A percentile compares a stretch with the other conserved stretches of the same genome.
phyloP scores from a whole-genome alignment of 352 stramenopile species.

The Salisapilia sapeloensis region DNA sequence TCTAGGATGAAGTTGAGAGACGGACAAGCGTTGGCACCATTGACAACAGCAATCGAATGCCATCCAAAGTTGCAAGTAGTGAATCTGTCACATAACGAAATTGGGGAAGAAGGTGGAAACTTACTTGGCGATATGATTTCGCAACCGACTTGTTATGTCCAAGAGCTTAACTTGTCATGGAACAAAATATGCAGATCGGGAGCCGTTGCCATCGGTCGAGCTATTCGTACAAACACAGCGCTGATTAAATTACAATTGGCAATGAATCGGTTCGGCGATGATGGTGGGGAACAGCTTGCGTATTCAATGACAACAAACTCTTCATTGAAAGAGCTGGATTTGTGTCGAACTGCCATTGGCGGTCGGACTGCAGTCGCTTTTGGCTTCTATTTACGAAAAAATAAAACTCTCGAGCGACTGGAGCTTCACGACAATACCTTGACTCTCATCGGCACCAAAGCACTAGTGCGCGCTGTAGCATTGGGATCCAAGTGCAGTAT shows the following conservation, averaged over 20 bases:
- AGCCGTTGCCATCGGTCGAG: constrained; percentile 28
- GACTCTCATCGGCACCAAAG: constrained; percentile 27
- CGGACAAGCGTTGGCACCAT: constrained; percentile 17
- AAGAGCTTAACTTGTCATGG: constrained; percentile 42
- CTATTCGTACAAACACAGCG: constrained; percentile 28
- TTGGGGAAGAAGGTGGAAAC: constrained; percentile 22
- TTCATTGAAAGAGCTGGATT: constrained; percentile 23
- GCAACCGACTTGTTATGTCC: constrained; percentile 22
- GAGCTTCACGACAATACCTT: constrained; percentile 42
- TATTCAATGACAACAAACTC: constrained; percentile 27
- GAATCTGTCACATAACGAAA: constrained; percentile 50
- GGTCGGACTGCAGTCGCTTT: constrained; percentile 34
- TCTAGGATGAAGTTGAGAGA: constrained; percentile 28
- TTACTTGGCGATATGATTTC: constrained; percentile 49
- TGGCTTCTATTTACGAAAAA: constrained; percentile 31
- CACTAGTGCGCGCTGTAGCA: constrained; percentile 26
- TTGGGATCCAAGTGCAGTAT: constrained; percentile 35
- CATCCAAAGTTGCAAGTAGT: constrained; percentile 28
- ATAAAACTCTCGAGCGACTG: constrained; percentile 16
- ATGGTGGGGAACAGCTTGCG: constrained; percentile 37
- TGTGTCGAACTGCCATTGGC: constrained; percentile 40
- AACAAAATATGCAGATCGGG: constrained; percentile 42
- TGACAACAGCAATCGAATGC: constrained; percentile 30
- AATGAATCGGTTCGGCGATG: constrained; percentile 57
- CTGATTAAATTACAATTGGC: constrained; percentile 25